Conservation (phyloP, 2,329 filamentous ascomycete genomes). For the Stachybotrys chartarum region DNA sequence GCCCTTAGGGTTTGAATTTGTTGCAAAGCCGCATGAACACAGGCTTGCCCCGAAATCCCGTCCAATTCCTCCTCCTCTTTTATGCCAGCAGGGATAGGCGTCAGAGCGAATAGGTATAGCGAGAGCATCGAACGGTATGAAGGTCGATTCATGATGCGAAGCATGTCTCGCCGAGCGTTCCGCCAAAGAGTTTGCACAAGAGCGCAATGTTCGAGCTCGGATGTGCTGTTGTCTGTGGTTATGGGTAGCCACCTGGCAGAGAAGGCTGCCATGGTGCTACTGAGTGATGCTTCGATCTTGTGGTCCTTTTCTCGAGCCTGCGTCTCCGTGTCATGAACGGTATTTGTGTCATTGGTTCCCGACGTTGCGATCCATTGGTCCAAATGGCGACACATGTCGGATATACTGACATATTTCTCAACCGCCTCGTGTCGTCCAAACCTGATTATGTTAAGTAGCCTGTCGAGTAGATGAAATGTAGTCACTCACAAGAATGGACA, state of each 20-base stretch:
- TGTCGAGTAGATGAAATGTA: background rate
- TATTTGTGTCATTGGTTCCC: constrained; percentile 2
- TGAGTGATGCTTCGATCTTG: constrained; percentile 16
- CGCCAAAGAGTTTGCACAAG: constrained; percentile 24
- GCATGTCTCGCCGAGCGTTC: constrained; percentile 26
- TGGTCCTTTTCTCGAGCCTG: constrained; percentile 9
- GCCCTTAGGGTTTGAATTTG: constrained; percentile 31
- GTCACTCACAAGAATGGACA: constrained; percentile 31
- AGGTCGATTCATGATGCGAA: constrained; percentile 30
- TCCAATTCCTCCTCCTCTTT: constrained; percentile 32
- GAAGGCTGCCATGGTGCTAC: constrained; percentile 18
- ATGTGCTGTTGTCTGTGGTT: constrained; percentile 2
- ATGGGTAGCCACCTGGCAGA: constrained; percentile 21
- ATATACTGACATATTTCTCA: constrained; percentile 22
- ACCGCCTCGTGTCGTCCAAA: constrained; percentile 14
- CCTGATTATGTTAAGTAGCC: constrained; percentile 7
- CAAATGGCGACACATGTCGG: constrained; percentile 20
- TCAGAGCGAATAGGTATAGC: constrained; percentile 30
- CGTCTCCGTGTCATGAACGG: constrained; percentile 2
- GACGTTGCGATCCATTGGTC: constrained; percentile 26
- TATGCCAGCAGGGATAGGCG: constrained; percentile 30
- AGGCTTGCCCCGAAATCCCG: constrained; percentile 30
- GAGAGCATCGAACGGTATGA: constrained; percentile 33
- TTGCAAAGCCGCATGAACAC: constrained; percentile 31
- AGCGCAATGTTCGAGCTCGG: constrained; percentile 6